Evolutionary conservation across 306 rosid species (phyloP).

Genomic region (Sicyos edulis): DNA sequence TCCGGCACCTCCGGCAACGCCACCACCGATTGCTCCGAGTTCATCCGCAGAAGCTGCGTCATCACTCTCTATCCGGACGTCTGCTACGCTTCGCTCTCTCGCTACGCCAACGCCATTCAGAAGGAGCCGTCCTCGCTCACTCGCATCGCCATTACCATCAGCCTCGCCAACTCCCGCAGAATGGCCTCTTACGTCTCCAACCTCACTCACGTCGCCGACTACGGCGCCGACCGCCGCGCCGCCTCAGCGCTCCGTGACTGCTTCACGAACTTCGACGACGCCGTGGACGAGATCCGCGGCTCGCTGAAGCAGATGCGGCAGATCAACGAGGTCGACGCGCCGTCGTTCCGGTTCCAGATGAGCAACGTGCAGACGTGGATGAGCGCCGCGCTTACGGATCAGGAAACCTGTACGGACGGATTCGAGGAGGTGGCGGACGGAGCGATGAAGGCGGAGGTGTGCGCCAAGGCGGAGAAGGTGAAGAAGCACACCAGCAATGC

Average conservation of each 20-base stretch:
- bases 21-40: conserved; percentile 28
- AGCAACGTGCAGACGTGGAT: conserved; percentile 99
- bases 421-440: conserved; percentile 58
- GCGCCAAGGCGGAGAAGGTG: conserved; percentile 36
- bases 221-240: conserved; percentile 39
- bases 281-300: conserved; percentile 78
- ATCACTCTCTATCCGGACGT: conserved; percentile 75
- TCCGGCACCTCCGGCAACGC: background rate
- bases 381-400: conserved; percentile 95
- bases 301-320: conserved; percentile 82
- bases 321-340: conserved; percentile 31
- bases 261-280: conserved; percentile 69
- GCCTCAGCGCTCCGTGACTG: conserved; percentile 75
- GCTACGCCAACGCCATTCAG: conserved; percentile 71
- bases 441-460: conserved; percentile 50
- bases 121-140: conserved; percentile 70
- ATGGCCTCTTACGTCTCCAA: conserved; percentile 53
- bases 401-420: conserved; percentile 95
- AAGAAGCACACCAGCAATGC: conserved; percentile 88
- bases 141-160: conserved; percentile 62
- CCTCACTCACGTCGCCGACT: conserved; percentile 54
- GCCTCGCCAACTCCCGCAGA: conserved; percentile 47
- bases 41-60: conserved; percentile 74
- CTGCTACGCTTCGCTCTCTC: conserved; percentile 77
- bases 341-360: conserved; percentile 72